A percentile compares a stretch with the other conserved stretches of the same genome.
Conservation (phyloP, 2,329 filamentous ascomycete genomes). For the Gyromitra esculenta region DNA sequence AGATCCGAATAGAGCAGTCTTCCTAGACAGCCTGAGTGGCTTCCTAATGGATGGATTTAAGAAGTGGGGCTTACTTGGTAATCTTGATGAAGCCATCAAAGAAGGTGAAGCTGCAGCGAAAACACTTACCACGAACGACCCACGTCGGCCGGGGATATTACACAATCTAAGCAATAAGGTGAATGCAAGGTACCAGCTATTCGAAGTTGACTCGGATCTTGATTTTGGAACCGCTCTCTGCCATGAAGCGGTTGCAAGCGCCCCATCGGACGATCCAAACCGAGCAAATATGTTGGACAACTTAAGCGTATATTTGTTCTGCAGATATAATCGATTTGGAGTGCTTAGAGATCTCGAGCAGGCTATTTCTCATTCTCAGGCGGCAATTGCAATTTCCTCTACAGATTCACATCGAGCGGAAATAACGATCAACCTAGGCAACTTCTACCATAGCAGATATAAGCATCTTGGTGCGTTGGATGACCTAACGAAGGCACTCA, state of each 20-base stretch:
- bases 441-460: background rate
- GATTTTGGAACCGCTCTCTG: background rate
- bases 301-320: background rate
- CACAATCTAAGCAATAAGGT: background rate
- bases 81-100: background rate
- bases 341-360: background rate
- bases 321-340: background rate
- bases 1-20: too few species aligned
- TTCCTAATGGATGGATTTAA: too few species aligned
- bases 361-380: background rate
- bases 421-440: background rate
- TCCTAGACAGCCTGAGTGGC: too few species aligned
- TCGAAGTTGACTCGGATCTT: slow-evolving; percentile 1
- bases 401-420: background rate
- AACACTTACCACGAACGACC: background rate
- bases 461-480: background rate
- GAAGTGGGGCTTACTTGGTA: too few species aligned
- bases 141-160: background rate
- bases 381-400: background rate
- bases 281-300: background rate
- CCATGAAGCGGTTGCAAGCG: background rate
- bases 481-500: background rate
- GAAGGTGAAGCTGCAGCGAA: background rate
- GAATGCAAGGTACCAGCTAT: background rate
- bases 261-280: background rate